Base-by-base conservation (phyloP, 768 basidiomycete genomes). In the Coprinopsis marcescibilis region DNA sequence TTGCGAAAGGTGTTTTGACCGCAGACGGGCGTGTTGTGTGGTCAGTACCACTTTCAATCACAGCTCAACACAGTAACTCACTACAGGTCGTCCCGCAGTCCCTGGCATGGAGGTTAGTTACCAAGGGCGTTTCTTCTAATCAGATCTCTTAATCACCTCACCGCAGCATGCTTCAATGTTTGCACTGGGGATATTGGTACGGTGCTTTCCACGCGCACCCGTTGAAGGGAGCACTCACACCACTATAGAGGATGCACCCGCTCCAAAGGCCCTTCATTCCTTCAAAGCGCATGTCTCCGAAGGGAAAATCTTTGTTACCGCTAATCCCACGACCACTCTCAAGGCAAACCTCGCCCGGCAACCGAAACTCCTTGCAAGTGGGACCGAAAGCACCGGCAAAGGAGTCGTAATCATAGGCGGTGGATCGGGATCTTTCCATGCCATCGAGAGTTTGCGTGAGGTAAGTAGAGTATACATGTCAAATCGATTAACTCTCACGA, bases 371-470 rank as follows among this genome's bases (percentile, higher is more conserved):
- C 69, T 73, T 26, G 70, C 75, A 1, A 67, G 63, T 5, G 71
- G 72, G 2, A 63, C 61, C 14, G 73, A 75, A 40, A 65, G 66
- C n/a, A 62, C 65, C 23, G 78, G 77, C 15, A 74, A 75, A 36
- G 85, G 85, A 17, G 80, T 91, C 17, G 80, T 94, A 32, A 86
- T 94, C 45, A 73, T 93, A 15, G 92, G 92, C 30, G 92, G 92
- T 27, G 92, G 92, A 7, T 77, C 85, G 20, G 90, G 83, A 25
- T 78, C 83, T 8, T 81, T 88, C 58, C 76, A 86, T 47, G 75
- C 81, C 4, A 71, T 91, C 36, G 88, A 92, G 62, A 85, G 88
- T 60, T 65, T 95, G 57, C 70, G 90, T 52, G 85, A 89, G 78
- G 88, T 86, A 44, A 37, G 60, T 49, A 15, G 23, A n/a, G 30